Evolutionary conservation across 192 early-diverging fungal species (phyloP), one percentile per base, ranked within the genome.

Genomic region (Jimgerdemannia lactiflua): DNA sequence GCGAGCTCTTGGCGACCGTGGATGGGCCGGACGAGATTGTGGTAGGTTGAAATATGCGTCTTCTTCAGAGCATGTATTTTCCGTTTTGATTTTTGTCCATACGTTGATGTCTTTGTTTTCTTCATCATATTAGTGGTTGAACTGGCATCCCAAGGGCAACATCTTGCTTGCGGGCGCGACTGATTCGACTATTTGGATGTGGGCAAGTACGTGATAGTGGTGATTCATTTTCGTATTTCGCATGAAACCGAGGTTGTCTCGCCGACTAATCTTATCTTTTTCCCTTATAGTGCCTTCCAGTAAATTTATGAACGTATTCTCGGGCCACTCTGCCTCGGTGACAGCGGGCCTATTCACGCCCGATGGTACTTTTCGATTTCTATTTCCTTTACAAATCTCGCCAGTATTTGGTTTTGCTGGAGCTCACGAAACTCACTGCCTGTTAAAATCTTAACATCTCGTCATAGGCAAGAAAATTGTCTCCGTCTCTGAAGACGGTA

Each of bases 181-280:
- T 65, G 98, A 99, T 82, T 92, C 90, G 3, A 95, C 94, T 4
- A 77, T 98, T 70, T 99, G 97, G 97, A 98, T 99, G 97, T 98
- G 98, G 98, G 85, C 85, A 20, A 76, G 81, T 81, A 85, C 73
- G 75, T 76, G 29, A 19, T 18, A 76, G 75, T 76, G 29, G 29
- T 29, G 17, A 20, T 9, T 39, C 18, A 3, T 17, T 14, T 64
- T 42, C 18, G 4, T 9, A 19, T 39, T 3, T 42, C 19, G 18
- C 20, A 77, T 63, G 40, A 69, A 11, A 75, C 64, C 18, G 29
- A 29, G 29, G 29, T 29, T 29, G 29, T 29, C 29, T 29, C 29
- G 29, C 29, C 29, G 1, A 29, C 29, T 29, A 29, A 29, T 29
- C 29, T 29, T 29, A 29, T 29, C 29, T 29, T 29, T 29, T 29